phyloP scores from a whole-genome alignment of 129 eudicot species.

The Ambrosia artemisiifolia region DNA sequence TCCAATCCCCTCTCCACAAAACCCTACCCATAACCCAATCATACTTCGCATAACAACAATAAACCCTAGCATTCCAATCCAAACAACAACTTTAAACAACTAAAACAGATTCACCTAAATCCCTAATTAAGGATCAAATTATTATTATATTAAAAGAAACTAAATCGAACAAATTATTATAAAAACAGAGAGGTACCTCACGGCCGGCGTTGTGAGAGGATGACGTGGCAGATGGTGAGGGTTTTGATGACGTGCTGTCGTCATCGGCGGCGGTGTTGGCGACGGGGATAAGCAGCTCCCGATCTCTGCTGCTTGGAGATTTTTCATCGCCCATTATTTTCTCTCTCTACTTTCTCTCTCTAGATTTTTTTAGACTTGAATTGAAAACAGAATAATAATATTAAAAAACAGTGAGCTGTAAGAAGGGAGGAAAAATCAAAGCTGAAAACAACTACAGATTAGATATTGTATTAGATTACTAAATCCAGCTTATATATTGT shows the following conservation, averaged over 20 bases:
- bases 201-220: slow-evolving; percentile 82
- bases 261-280: slow-evolving; percentile 52
- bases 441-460: no score
- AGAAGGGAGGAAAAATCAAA: background rate
- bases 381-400: background rate
- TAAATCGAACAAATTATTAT: background rate
- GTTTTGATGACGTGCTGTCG: slow-evolving; percentile 46
- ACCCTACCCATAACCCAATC: slow-evolving; percentile 9
- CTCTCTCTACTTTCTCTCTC: slow-evolving; percentile 20
- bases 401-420: background rate
- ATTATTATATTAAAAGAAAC: background rate
- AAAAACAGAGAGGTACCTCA: slow-evolving; percentile 45
- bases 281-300: slow-evolving; percentile 86
- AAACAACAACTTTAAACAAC: background rate
- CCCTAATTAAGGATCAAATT: slow-evolving; percentile 6
- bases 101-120: slow-evolving; percentile 16
- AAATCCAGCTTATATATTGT: no score
- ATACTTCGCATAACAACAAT: background rate
- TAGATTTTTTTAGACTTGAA: background rate
- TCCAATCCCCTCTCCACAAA: background rate
- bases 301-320: slow-evolving; percentile 68
- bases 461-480: background rate
- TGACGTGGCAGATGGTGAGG: slow-evolving; percentile 54
- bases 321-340: slow-evolving; percentile 71
- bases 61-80: background rate